phyloP scores from a whole-genome alignment of 495 filamentous ascomycete species.

The Cenococcum geophilum region DNA sequence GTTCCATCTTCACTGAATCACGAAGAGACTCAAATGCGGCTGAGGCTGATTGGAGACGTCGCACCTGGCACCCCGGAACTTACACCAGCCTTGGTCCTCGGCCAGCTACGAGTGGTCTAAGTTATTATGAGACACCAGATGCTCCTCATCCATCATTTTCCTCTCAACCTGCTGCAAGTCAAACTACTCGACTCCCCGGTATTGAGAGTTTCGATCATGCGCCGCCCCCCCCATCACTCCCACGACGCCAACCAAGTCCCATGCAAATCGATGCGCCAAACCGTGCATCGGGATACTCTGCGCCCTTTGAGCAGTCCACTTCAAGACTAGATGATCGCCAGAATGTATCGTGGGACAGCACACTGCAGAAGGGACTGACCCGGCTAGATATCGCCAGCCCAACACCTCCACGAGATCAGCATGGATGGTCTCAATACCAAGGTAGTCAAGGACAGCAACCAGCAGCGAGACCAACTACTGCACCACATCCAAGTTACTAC shows the following conservation, averaged over 20 bases:
- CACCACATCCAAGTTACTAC: slow-evolving; percentile 23
- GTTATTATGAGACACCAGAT: slow-evolving; percentile 56
- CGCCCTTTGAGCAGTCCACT: not conserved
- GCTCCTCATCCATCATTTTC: slow-evolving; percentile 50
- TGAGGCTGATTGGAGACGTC: slow-evolving; percentile 70
- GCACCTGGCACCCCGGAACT: slow-evolving; percentile 86
- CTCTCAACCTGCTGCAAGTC: slow-evolving; percentile 46
- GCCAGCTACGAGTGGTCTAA: slow-evolving; percentile 55
- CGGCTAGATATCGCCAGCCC: slow-evolving; percentile 62
- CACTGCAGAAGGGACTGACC: slow-evolving; percentile 65
- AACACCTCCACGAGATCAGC: slow-evolving; percentile 50
- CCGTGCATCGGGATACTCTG: slow-evolving; percentile 30
- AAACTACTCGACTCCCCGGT: slow-evolving; percentile 64
- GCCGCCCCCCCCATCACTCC: slow-evolving; percentile 57
- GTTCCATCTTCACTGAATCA: slow-evolving; percentile 56
- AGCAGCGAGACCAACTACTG: slow-evolving; percentile 25
- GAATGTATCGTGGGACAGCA: slow-evolving; percentile 58
- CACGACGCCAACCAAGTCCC: slow-evolving; percentile 40
- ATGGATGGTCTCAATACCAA: slow-evolving; percentile 47
- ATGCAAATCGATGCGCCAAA: slow-evolving; percentile 39
- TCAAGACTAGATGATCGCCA: slow-evolving; percentile 31
- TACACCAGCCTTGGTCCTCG: slow-evolving; percentile 49
- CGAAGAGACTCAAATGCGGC: slow-evolving; percentile 59
- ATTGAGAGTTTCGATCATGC: slow-evolving; percentile 86
- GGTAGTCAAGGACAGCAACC: slow-evolving; percentile 39